A percentile compares a stretch with the other conserved stretches of the same genome.
phyloP scores from a whole-genome alignment of 228 moss, liverwort and hornwort genomes.

The Sphagnum fallax region DNA sequence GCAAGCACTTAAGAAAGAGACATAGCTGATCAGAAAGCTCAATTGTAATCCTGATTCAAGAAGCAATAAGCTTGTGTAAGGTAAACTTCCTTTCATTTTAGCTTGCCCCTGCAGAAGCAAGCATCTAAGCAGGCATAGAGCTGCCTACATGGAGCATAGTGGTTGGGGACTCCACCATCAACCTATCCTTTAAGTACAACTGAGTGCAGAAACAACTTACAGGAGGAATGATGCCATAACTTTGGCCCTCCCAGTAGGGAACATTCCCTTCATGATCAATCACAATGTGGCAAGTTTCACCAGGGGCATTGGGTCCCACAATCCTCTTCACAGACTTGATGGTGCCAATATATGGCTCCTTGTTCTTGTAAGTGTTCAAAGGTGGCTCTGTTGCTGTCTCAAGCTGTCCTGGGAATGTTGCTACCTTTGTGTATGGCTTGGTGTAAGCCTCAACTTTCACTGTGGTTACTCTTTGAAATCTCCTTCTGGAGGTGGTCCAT shows the following conservation, averaged over 20 bases:
- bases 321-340: constrained; percentile 89
- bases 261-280: constrained; percentile 75
- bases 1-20: background rate
- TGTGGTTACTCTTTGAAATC: constrained; percentile 1
- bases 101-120: too few relatives aligned
- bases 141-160: background rate
- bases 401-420: constrained; percentile 37
- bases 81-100: too few relatives aligned
- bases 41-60: too few relatives aligned
- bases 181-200: too few relatives aligned
- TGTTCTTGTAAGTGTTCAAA: constrained; percentile 77
- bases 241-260: constrained; percentile 99
- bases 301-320: constrained; percentile 86
- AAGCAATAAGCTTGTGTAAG: too few relatives aligned
- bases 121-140: background rate
- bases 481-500: constrained; percentile 3
- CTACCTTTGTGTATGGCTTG: constrained; percentile 40
- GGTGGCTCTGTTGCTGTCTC: constrained; percentile 57
- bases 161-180: too few relatives aligned
- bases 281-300: constrained; percentile 96
- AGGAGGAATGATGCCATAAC: constrained; percentile 90
- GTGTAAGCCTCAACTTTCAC: constrained; percentile 14
- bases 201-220: constrained; percentile 9
- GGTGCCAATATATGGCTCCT: constrained; percentile 63
- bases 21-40: too few relatives aligned